Evolutionary conservation across 1,284 basidiomycete species (phyloP).

Genomic region (Papiliotrema fonsecae): DNA sequence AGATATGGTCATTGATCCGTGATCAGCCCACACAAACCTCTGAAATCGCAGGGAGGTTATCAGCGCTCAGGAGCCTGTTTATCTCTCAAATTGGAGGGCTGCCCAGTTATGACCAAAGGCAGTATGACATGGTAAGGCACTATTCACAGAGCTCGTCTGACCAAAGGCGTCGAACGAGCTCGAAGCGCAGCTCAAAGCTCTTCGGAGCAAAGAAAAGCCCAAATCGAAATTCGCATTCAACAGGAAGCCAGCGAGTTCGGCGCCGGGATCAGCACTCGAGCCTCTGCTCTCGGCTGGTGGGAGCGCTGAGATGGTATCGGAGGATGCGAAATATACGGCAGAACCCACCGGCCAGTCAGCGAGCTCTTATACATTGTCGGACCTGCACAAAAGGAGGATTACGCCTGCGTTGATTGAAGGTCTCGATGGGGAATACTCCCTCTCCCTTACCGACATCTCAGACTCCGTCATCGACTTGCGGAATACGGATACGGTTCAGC

Average conservation of each 20-base stretch:
- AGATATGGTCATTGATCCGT: no score
- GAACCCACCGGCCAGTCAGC: no score
- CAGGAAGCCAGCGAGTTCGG: slow-evolving; percentile 47
- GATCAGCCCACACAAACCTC: no score
- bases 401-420: slow-evolving; percentile 17
- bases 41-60: background rate
- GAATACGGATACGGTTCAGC: background rate
- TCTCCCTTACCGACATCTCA: slow-evolving; percentile 23
- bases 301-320: no score
- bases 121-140: slow-evolving; percentile 60
- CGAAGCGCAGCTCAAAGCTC: slow-evolving; percentile 55
- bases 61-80: background rate
- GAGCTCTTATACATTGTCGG: background rate
- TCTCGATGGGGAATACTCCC: slow-evolving; percentile 17
- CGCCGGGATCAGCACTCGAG: background rate
- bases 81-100: slow-evolving; percentile 36
- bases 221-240: slow-evolving; percentile 69
- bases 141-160: background rate
- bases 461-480: slow-evolving; percentile 63
- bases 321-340: no score
- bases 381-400: background rate
- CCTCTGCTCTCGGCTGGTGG: background rate
- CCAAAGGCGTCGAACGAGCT: slow-evolving; percentile 59
- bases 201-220: slow-evolving; percentile 51
- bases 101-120: slow-evolving; percentile 67